Base-by-base conservation (phyloP, 805 yeast species). In the Wickerhamiella alocasiicola region DNA sequence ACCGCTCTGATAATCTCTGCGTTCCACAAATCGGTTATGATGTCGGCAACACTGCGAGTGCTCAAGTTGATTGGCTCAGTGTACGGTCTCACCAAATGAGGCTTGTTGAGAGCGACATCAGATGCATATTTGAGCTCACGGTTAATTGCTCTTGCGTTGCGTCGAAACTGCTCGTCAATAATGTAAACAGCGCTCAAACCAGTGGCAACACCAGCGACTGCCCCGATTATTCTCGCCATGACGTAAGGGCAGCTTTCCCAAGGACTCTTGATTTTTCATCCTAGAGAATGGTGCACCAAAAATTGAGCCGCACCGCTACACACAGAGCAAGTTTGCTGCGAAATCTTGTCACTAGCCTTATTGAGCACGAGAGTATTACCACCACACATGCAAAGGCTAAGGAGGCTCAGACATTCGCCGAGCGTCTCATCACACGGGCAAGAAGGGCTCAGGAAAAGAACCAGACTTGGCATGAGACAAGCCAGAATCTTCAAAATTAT, bases 331-430 rank as follows among this genome's bases (percentile, higher is more conserved):
- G 78, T 21, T 64, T 78, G 39, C 55, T 80, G 54, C 68, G 76
- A 49, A 80, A 81, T 55, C 61, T 80, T 52, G 81, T 74, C 16
- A 67, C 81, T 2, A 76, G 81, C 9, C 59, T 81, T 27, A 65
- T 81, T 26, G 77, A 78, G 57, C 74, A 80, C 50, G 91, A 80
- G 50, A 67, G 78, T 15, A 72, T 81, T 41, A 68, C 73, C 5
- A 79, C 91, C 0, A 81, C 93, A 1, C 72, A 71, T 46, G 80
- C 82, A 20, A 79, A 78, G 57, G 87, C 88, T 36, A 77, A 75
- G 56, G 75, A 74, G 45, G 72, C 84, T 0, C 79, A 75, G 44
- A 65, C 72, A 25, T 56, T 70, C 29, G 75, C 78, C 2, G 88
- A 81, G 48, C 70, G 70, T 45, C 55, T 79, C 32, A 76, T 81